These are phyloP conservation scores for Lachnellula occidentalis DNA, from an alignment of 2,329 filamentous ascomycete genomes.

Conservation along the genomic window DNA sequence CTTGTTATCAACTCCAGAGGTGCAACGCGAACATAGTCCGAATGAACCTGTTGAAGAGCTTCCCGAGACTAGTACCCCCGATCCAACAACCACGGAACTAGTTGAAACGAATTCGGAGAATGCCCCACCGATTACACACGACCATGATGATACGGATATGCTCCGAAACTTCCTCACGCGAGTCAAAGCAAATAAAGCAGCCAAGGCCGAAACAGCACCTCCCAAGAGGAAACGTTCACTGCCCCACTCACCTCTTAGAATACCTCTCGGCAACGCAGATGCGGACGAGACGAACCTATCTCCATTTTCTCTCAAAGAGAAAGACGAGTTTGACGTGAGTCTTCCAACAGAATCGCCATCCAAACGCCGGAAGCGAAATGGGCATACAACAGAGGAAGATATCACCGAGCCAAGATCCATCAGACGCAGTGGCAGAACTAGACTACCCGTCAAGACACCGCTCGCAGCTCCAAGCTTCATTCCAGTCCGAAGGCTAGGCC, in stretches of 20 bases:
- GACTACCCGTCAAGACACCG: slow-evolving; percentile 25
- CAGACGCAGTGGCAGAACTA: slow-evolving; percentile 29
- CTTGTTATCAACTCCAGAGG: not conserved
- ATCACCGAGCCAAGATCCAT: slow-evolving; percentile 18
- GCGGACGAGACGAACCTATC: slow-evolving; percentile 15
- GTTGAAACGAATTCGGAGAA: slow-evolving; percentile 13
- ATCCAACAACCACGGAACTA: slow-evolving; percentile 11
- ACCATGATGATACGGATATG: slow-evolving; percentile 33
- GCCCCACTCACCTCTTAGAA: slow-evolving; percentile 29
- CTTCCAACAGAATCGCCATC: slow-evolving; percentile 10
- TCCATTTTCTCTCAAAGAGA: slow-evolving; percentile 17
- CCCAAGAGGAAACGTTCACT: slow-evolving; percentile 26
- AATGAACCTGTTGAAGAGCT: slow-evolving; percentile 6
- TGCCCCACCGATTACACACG: slow-evolving; percentile 8
- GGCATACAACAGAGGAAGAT: slow-evolving; percentile 10
- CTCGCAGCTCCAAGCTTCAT: slow-evolving; percentile 28
- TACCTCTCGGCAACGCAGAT: slow-evolving; percentile 23
- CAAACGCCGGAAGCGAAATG: slow-evolving; percentile 18
- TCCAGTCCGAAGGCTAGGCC: slow-evolving; percentile 27
- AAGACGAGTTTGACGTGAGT: slow-evolving; percentile 24
- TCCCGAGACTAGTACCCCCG: slow-evolving; percentile 8
- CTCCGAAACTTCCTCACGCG: slow-evolving; percentile 33
- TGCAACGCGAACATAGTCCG: not conserved
- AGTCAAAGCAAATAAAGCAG: slow-evolving; percentile 33
- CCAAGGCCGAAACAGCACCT: slow-evolving; percentile 24